Evolutionary conservation across 75 land plant genomes (phyloP).

Genomic region (Pinus taeda): DNA sequence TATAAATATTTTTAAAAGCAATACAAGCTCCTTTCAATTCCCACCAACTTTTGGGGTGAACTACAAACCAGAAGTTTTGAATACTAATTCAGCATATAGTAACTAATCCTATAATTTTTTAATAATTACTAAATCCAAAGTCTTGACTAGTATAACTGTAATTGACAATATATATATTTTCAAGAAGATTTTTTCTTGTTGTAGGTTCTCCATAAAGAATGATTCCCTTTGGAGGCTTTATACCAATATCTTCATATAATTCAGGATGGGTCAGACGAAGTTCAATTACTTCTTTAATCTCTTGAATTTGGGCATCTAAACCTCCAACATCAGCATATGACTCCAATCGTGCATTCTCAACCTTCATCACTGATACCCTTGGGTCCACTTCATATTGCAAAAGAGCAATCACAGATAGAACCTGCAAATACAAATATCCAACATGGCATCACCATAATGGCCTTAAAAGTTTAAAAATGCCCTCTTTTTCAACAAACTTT

Average conservation of each 20-base stretch:
- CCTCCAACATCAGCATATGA: conserved; percentile 96
- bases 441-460: too few species aligned
- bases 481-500: too few species aligned
- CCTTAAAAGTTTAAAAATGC: too few species aligned
- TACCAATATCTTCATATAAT: conserved; percentile 85
- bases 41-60: too few species aligned
- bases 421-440: conserved; percentile 30
- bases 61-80: too few species aligned
- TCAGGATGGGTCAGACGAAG: conserved; percentile 88
- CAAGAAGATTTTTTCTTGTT: conserved; percentile 83
- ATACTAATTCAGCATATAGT: too few species aligned
- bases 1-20: too few species aligned
- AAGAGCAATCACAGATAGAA: conserved; percentile 83
- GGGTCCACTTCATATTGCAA: conserved; percentile 93
- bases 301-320: conserved; percentile 85
- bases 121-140: too few species aligned
- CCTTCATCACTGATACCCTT: conserved; percentile 95
- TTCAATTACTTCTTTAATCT: conserved; percentile 89
- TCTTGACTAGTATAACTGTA: too few species aligned
- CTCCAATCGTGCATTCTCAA: conserved; percentile 89
- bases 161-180: conserved; percentile 42
- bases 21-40: too few species aligned
- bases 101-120: too few species aligned
- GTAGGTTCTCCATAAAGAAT: conserved; percentile 91
- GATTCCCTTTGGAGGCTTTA: conserved; percentile 88